Evolutionary conservation across 2,329 filamentous ascomycete genomes (phyloP), one percentile per base, ranked within the genome.

Genomic region (Alternaria sp.): DNA sequence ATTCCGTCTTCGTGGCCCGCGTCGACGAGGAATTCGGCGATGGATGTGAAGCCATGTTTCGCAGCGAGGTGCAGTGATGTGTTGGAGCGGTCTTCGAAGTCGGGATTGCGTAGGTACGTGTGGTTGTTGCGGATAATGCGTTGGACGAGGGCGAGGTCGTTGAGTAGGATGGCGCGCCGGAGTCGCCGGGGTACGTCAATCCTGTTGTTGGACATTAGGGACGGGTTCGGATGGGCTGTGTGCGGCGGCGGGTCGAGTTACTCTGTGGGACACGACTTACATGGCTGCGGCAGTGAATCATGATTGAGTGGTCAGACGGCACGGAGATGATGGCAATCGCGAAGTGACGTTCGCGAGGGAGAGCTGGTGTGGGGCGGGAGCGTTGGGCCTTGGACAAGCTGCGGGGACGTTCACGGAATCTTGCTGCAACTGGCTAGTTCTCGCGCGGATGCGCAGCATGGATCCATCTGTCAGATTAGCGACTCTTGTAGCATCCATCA

Each of bases 21-120:
- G n/a, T 86, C 82, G 63, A 96, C 83, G 28, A 97, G 87, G 54
- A 89, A 85, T 68, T 86, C 84, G 75, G 87, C 89, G 68, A 95
- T 89, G 47, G 88, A 81, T 7, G 87, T 82, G 74, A 90, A 86
- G 53, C 92, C 93, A 57, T 93, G 83, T 7, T 87, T 87, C 11
- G 91, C 91, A 43, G 93, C 91, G 3, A 96, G 85, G 77, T 96
- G 93, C 39, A 97, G 85, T 65, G 88, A 93, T 3, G 92, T 94
- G 81, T 96, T 95, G 76, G 90, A 91, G 67, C 92, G 88, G 63
- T 88, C 84, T 4, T 88, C 86, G 69, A 87, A 86, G 78, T 96
- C 92, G 3, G 93, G 92, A 74, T 96, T 96, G 72, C 90, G 89
- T 28, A 96, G 83, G 64, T 90, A 86, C 18, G 81, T 75, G 0